phyloP scores from a whole-genome alignment of 2,329 filamentous ascomycete species.

The Diaporthe destruens region DNA sequence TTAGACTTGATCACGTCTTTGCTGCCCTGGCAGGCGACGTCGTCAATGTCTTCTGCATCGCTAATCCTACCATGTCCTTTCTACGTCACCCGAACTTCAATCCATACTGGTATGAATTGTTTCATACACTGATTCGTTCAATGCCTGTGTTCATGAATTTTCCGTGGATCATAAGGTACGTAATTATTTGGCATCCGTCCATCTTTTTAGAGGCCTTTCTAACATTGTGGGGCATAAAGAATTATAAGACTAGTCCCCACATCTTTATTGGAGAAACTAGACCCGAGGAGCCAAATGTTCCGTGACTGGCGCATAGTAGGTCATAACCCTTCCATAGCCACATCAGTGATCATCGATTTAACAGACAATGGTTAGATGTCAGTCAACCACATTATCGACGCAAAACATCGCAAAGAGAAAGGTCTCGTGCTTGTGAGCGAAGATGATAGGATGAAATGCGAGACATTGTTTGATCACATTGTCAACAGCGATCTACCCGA shows the following conservation, averaged over 20 bases:
- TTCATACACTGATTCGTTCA: conserved; percentile 45
- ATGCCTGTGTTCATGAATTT: conserved; percentile 45
- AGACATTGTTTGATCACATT: conserved; percentile 48
- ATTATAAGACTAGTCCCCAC: conserved; percentile 17
- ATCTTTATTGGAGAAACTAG: conserved; percentile 5
- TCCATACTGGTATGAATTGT: conserved; percentile 45
- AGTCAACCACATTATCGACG: conserved; percentile 41
- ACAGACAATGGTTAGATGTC: conserved; percentile 25
- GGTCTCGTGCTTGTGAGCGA: conserved; percentile 43
- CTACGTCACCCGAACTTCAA: conserved; percentile 44
- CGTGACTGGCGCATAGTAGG: conserved; percentile 36
- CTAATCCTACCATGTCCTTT: conserved; percentile 36
- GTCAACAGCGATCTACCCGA: conserved; percentile 47
- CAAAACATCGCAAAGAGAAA: conserved; percentile 43
- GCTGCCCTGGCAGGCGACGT: conserved; percentile 11
- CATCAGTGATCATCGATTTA: too few relatives aligned
- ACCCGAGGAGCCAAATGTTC: conserved; percentile 41
- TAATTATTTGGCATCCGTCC: neutral
- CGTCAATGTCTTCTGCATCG: conserved; percentile 12
- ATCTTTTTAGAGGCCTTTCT: too few relatives aligned
- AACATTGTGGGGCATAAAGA: neutral
- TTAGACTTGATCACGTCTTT: conserved; percentile 22
- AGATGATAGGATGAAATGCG: conserved; percentile 35
- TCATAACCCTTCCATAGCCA: neutral
- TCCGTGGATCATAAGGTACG: conserved; percentile 40